A percentile compares a stretch with the other conserved stretches of the same genome.
Evolutionary conservation across 1,284 basidiomycete species (phyloP).

Genomic region (Melanopsichium pennsylvanicum): DNA sequence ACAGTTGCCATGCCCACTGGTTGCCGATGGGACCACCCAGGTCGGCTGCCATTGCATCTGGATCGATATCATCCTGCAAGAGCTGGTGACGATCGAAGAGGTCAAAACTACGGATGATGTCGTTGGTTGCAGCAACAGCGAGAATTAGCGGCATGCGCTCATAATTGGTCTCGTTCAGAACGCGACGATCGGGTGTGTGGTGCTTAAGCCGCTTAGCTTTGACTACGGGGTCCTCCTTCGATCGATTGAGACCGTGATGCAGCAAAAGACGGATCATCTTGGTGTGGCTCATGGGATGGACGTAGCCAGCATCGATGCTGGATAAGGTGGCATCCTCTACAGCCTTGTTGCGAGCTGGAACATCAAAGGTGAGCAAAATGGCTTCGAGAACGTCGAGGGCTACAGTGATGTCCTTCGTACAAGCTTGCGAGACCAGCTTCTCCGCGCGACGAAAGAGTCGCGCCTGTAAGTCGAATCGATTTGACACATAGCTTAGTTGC

Average conservation of each 20-base stretch:
- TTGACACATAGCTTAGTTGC: slow-evolving; percentile 15
- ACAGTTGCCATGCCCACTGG: slow-evolving; percentile 36
- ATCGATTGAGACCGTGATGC: slow-evolving; percentile 42
- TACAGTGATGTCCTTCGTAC: slow-evolving; percentile 26
- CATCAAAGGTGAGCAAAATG: slow-evolving; percentile 28
- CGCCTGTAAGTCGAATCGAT: slow-evolving; percentile 39
- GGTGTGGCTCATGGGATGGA: slow-evolving; percentile 38
- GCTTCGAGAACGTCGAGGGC: slow-evolving; percentile 35
- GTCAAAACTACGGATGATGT: slow-evolving; percentile 35
- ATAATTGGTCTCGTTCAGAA: slow-evolving; percentile 24
- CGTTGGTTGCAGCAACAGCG: slow-evolving; percentile 23
- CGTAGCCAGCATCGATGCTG: slow-evolving; percentile 27
- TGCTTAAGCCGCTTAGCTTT: slow-evolving; percentile 20
- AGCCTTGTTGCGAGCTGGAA: slow-evolving; percentile 17
- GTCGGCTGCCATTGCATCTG: slow-evolving; percentile 25
- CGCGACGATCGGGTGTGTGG: slow-evolving; percentile 2
- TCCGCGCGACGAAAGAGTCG: slow-evolving; percentile 37
- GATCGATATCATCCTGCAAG: slow-evolving; percentile 40
- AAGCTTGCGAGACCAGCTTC: slow-evolving; percentile 28
- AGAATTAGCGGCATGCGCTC: slow-evolving; percentile 36
- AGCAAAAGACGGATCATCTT: slow-evolving; percentile 31
- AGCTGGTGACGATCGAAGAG: slow-evolving; percentile 31
- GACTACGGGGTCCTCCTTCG: slow-evolving; percentile 29
- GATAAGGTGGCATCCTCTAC: slow-evolving; percentile 26
- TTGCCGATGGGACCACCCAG: slow-evolving; percentile 19